A percentile compares a stretch with the other conserved stretches of the same genome.
Evolutionary conservation across 495 filamentous ascomycete genomes (phyloP).

Genomic region (Copromyces sp.): DNA sequence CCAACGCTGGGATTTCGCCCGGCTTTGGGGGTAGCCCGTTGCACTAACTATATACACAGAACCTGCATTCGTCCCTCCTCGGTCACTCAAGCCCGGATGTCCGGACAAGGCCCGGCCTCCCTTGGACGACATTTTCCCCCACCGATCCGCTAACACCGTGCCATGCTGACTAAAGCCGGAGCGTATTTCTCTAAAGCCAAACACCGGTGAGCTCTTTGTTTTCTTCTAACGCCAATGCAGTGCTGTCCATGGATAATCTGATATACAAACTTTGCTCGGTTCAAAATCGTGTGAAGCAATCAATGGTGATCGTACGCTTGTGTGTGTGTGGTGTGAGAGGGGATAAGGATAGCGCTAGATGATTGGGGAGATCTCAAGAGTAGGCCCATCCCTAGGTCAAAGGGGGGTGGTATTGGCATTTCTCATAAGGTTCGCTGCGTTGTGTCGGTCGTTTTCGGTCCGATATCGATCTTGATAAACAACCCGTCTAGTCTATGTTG

Average conservation of each 20-base stretch:
- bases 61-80: not conserved
- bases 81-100: not conserved
- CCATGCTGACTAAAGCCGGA: not conserved
- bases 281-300: not conserved
- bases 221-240: not conserved
- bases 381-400: not conserved
- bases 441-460: not conserved
- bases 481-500: not conserved
- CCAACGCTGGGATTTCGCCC: not conserved
- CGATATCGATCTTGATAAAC: not conserved
- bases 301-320: not conserved
- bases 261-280: not conserved
- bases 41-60: not conserved
- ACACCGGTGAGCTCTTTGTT: not conserved
- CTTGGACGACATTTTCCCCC: not conserved
- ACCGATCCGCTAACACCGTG: not conserved
- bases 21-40: not conserved
- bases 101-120: not conserved
- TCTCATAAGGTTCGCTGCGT: not conserved
- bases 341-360: not conserved
- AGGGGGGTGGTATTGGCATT: not conserved
- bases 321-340: not conserved
- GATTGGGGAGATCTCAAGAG: not conserved
- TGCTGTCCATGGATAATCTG: not conserved
- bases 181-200: not conserved